A percentile compares a stretch with the other conserved stretches of the same genome.
Evolutionary conservation across 148 eudicot species (phyloP).

Genomic region (Fagopyrum esculentum): DNA sequence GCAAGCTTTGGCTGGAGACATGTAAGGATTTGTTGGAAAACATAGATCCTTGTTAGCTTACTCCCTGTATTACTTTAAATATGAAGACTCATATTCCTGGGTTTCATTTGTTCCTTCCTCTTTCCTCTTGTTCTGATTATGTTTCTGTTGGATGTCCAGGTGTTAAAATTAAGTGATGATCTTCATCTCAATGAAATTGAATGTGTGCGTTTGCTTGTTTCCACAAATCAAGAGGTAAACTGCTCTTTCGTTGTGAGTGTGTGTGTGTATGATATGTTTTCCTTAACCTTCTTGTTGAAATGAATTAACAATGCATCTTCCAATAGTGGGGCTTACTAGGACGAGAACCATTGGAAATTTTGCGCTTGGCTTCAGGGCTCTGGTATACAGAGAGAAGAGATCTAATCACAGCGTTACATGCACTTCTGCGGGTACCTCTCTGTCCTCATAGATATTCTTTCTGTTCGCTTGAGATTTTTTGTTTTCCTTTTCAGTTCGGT

Average conservation of each 20-base stretch:
- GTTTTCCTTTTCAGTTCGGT: conserved; percentile 5
- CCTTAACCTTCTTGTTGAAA: not conserved
- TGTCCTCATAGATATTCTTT: not conserved
- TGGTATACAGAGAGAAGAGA: conserved; percentile 99
- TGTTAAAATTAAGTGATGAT: conserved; percentile 88
- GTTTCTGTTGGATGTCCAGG: conserved; percentile 26
- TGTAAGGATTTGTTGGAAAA: not conserved
- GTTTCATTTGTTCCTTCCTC: not conserved
- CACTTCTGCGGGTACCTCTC: conserved; percentile 64
- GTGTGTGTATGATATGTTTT: not conserved
- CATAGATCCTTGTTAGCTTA: not conserved
- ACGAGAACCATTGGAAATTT: conserved; percentile 73
- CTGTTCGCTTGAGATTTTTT: not conserved
- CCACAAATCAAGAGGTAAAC: conserved; percentile 89
- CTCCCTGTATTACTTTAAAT: not conserved
- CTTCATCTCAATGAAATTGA: conserved; percentile 95
- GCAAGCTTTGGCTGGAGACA: not conserved
- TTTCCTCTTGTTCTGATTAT: conserved; percentile 1
- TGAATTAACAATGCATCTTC: conserved; percentile 15
- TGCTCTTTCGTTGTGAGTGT: not conserved
- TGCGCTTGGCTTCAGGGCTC: conserved; percentile 83
- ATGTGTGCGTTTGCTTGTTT: conserved; percentile 76
- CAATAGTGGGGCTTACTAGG: conserved; percentile 85
- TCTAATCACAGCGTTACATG: conserved; percentile 70
- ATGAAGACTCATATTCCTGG: too few relatives aligned